Conservation (phyloP, 345 rosid species). For the Erodium maritimum region DNA sequence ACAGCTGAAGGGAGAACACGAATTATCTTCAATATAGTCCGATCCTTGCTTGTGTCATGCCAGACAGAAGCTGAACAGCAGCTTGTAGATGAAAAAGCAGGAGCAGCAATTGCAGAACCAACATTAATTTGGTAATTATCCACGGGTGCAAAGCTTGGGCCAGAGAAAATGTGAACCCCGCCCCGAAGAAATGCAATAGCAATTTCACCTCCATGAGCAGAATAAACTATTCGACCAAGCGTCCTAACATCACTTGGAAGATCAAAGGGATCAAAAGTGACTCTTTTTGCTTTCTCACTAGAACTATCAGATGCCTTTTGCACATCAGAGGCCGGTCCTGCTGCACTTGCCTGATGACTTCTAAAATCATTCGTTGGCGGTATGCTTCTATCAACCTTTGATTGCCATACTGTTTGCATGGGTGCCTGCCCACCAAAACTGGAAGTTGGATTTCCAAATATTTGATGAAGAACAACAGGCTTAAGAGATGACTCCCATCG, state of each 20-base stretch:
- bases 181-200: constrained; percentile 93
- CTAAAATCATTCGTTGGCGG: constrained; percentile 77
- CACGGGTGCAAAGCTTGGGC: constrained; percentile 78
- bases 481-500: constrained; percentile 99
- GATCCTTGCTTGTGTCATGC: constrained; percentile 78
- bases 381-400: constrained; percentile 94
- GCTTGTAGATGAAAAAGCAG: constrained; percentile 97
- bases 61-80: constrained; percentile 98
- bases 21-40: constrained; percentile 74
- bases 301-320: constrained; percentile 40
- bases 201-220: constrained; percentile 99
- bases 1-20: constrained; percentile 97
- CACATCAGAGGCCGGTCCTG: constrained; percentile 42
- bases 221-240: constrained; percentile 86
- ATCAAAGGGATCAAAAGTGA: constrained; percentile 93
- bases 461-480: constrained; percentile 94
- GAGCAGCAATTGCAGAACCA: constrained; percentile 93
- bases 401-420: constrained; percentile 89
- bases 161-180: constrained; percentile 95
- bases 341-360: constrained; percentile 36
- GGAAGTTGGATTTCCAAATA: constrained; percentile 89
- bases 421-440: constrained; percentile 95
- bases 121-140: constrained; percentile 95
- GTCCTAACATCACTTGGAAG: constrained; percentile 93
- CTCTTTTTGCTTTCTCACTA: constrained; percentile 51